phyloP scores from a whole-genome alignment of 768 basidiomycete species.

The Pulveroboletus sp. region DNA sequence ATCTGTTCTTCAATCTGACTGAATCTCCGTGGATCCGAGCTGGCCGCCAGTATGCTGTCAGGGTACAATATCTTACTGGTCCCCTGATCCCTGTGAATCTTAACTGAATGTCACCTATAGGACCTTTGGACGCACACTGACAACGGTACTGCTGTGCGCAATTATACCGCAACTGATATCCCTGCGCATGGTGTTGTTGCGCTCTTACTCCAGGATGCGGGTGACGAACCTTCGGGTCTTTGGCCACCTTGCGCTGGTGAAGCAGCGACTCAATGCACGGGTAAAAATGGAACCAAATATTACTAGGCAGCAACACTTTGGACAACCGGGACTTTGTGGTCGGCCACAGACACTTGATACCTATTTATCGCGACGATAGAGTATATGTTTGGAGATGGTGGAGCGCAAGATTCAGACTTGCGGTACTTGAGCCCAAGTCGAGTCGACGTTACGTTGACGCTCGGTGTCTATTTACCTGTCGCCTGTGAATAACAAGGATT shows the following conservation, averaged over 20 bases:
- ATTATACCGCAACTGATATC: slow-evolving; percentile 45
- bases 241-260: slow-evolving; percentile 50
- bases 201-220: slow-evolving; percentile 60
- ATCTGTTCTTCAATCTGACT: slow-evolving; percentile 60
- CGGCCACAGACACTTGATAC: no score
- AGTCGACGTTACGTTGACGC: no score
- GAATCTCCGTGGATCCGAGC: slow-evolving; percentile 72
- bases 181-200: slow-evolving; percentile 67
- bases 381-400: no score
- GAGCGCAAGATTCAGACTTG: no score
- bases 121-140: slow-evolving; percentile 72
- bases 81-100: no score
- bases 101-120: slow-evolving; percentile 31
- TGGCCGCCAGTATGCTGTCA: slow-evolving; percentile 58
- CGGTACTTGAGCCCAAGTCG: no score
- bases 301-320: slow-evolving; percentile 2
- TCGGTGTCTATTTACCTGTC: no score
- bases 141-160: slow-evolving; percentile 64
- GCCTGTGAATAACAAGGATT: no score
- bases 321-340: background rate
- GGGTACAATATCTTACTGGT: slow-evolving; percentile 33
- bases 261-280: slow-evolving; percentile 48
- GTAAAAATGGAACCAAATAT: slow-evolving; percentile 39
- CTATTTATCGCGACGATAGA: no score
- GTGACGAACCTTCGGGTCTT: slow-evolving; percentile 61